Percentiles rank a stretch among this genome's conserved stretches.
phyloP scores from a whole-genome alignment of 2,329 filamentous ascomycete genomes.

The Sclerotinia subarctica region DNA sequence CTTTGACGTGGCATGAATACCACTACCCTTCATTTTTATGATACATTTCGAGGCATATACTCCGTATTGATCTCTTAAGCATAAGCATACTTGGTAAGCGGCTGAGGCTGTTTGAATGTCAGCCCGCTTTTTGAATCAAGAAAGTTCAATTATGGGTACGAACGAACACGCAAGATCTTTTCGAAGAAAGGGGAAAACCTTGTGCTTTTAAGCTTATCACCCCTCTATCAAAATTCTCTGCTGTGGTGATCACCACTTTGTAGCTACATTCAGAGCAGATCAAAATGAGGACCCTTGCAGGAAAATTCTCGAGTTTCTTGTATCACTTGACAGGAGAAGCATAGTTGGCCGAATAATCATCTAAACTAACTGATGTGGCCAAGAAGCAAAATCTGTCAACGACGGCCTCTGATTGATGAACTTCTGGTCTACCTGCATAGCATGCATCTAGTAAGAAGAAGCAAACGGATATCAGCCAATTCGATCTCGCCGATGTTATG shows the following conservation, averaged over 20 bases:
- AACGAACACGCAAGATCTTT: neutral
- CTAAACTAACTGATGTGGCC: neutral
- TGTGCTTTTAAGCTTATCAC: neutral
- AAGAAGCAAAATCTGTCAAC: neutral
- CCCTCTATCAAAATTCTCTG: neutral
- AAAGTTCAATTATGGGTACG: neutral
- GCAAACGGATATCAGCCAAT: constrained; percentile 12
- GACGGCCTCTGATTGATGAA: neutral
- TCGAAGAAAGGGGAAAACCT: neutral
- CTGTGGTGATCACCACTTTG: neutral
- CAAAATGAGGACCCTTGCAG: neutral
- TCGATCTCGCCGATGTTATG: neutral
- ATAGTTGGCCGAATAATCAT: neutral
- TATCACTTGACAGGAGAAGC: constrained; percentile 2
- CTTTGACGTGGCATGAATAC: neutral
- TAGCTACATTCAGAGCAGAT: neutral
- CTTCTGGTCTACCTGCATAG: neutral
- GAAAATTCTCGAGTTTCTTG: neutral
- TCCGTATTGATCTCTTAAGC: neutral
- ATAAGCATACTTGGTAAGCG: neutral
- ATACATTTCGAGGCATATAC: neutral
- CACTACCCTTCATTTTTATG: neutral
- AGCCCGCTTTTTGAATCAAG: neutral
- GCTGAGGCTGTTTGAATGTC: neutral
- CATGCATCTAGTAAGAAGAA: constrained; percentile 3